Percentiles rank a stretch among this genome's conserved stretches.
phyloP scores from a whole-genome alignment of 495 filamentous ascomycete genomes.

The Xeromyces bisporus region DNA sequence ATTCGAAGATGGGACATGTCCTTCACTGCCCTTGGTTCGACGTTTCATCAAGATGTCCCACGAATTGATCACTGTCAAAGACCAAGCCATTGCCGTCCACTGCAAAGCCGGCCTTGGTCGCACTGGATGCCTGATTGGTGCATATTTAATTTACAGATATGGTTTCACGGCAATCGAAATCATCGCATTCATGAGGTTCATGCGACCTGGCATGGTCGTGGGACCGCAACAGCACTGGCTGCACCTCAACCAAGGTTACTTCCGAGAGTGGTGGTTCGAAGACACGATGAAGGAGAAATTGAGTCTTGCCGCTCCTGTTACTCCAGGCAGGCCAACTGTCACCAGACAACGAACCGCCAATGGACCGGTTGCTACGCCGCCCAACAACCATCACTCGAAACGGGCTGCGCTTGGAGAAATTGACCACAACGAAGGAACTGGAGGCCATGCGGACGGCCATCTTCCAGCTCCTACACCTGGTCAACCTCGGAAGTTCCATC shows the following conservation, averaged over 20 bases:
- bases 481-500: constrained; percentile 77
- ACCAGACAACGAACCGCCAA: constrained; percentile 34
- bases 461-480: constrained; percentile 91
- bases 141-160: constrained; percentile 92
- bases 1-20: constrained; percentile 96
- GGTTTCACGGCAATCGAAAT: constrained; percentile 98
- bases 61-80: constrained; percentile 74
- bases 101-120: constrained; percentile 97
- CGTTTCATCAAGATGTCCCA: constrained; percentile 92
- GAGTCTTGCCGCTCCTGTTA: constrained; percentile 49
- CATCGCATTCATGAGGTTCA: constrained; percentile 98
- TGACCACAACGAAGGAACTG: constrained; percentile 52
- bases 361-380: constrained; percentile 62
- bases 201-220: constrained; percentile 98
- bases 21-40: constrained; percentile 63
- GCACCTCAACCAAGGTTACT: constrained; percentile 87
- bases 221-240: constrained; percentile 99
- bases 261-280: constrained; percentile 97
- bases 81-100: constrained; percentile 85
- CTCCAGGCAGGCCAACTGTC: constrained; percentile 49
- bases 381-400: constrained; percentile 54
- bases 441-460: constrained; percentile 51
- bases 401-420: constrained; percentile 81
- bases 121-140: constrained; percentile 90
- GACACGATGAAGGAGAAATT: constrained; percentile 60